These are phyloP conservation scores for Cladophialophora psammophila DNA, from an alignment of 2,329 filamentous ascomycete species.

Conservation along the genomic window DNA sequence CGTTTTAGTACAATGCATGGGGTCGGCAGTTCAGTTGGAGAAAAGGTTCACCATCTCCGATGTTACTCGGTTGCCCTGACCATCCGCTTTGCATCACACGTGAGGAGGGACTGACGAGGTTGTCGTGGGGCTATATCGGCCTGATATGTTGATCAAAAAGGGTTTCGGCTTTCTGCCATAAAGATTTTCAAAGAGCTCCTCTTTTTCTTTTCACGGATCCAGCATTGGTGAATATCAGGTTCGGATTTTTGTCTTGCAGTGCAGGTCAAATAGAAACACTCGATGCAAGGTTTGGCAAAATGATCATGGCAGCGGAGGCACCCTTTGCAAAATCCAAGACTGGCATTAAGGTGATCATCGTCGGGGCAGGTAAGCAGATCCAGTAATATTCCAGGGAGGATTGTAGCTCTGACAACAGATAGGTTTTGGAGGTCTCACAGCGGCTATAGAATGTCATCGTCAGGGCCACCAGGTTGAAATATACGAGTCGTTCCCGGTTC, in stretches of 20 bases:
- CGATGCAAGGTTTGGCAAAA: constrained; percentile 6
- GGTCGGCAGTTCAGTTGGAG: constrained; percentile 34
- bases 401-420: constrained; percentile 1
- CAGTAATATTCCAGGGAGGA: not conserved
- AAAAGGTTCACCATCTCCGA: constrained; percentile 19
- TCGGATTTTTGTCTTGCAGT: not conserved
- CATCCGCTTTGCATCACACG: constrained; percentile 11
- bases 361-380: constrained; percentile 50
- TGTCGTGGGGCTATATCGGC: constrained; percentile 28
- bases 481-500: constrained; percentile 45
- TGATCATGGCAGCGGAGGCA: constrained; percentile 26
- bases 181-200: constrained; percentile 8
- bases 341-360: constrained; percentile 59
- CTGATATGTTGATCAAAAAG: constrained; percentile 14
- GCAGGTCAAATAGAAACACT: not conserved
- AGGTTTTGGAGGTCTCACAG: constrained; percentile 47
- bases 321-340: constrained; percentile 56
- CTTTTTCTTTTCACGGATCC: not conserved
- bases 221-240: not conserved
- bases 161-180: not conserved
- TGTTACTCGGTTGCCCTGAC: constrained; percentile 4
- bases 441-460: constrained; percentile 44
- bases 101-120: constrained; percentile 13
- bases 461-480: constrained; percentile 41
- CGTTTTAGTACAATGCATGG: constrained; percentile 34